A percentile compares a stretch with the other conserved stretches of the same genome.
Conservation (phyloP, 176 grass and related monocot genomes). For the Triticum turgidum region DNA sequence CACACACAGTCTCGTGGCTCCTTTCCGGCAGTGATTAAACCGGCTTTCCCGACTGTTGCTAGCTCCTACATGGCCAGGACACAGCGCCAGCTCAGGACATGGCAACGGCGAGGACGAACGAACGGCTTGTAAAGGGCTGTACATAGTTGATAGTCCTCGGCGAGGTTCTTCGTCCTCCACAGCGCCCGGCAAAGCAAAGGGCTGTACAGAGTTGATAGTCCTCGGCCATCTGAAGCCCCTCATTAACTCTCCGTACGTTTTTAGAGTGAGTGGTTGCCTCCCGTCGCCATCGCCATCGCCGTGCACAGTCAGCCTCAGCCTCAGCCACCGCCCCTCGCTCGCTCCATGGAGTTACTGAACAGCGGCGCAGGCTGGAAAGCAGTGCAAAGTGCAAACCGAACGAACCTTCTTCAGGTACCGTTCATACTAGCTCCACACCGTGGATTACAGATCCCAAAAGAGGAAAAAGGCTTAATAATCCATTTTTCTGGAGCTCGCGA, state of each 20-base stretch:
- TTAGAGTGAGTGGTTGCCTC: background rate
- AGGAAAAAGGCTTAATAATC: background rate
- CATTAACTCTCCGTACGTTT: background rate
- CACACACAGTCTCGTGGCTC: background rate
- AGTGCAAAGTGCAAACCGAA: background rate
- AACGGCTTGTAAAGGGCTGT: background rate
- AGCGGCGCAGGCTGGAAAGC: background rate
- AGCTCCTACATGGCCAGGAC: conserved; percentile 21
- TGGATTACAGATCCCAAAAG: background rate
- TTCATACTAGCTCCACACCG: background rate
- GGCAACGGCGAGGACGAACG: background rate
- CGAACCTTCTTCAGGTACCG: background rate
- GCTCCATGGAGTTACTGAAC: background rate
- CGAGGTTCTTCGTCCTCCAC: background rate
- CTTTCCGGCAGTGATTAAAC: background rate
- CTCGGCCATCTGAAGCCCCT: background rate
- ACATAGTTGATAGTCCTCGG: too few relatives aligned
- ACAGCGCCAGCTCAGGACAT: background rate
- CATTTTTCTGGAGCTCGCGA: background rate
- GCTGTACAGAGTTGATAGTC: background rate
- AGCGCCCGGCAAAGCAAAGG: background rate
- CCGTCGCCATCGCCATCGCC: too few relatives aligned
- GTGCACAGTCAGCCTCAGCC: too few relatives aligned
- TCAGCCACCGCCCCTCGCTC: too few relatives aligned
- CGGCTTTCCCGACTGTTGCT: background rate